phyloP scores from a whole-genome alignment of 176 grass and related monocot species.

The Aegilops tauschii region DNA sequence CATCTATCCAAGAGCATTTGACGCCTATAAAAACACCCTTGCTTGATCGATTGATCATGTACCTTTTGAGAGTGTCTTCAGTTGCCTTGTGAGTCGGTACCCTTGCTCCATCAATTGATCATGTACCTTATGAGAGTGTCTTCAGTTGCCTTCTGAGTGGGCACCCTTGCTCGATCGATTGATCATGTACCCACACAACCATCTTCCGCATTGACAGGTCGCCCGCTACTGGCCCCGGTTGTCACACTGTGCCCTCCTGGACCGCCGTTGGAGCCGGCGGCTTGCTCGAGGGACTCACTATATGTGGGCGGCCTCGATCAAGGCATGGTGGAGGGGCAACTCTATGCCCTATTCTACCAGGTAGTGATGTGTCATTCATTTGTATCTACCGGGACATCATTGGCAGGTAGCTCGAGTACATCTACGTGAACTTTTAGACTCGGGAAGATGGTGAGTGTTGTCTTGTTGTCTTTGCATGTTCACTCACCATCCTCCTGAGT shows the following conservation, averaged over 20 bases:
- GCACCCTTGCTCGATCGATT: no score
- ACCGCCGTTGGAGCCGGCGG: no score
- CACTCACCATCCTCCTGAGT: slow-evolving; percentile 25
- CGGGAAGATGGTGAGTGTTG: slow-evolving; percentile 20
- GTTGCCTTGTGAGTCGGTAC: no score
- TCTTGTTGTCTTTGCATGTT: background rate
- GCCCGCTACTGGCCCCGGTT: background rate
- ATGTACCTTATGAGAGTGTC: no score
- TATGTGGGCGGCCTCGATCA: background rate
- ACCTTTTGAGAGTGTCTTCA: no score
- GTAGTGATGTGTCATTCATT: background rate
- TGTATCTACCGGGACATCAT: background rate
- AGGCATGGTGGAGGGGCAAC: background rate
- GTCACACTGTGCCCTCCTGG: background rate
- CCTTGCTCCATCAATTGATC: no score
- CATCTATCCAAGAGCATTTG: no score
- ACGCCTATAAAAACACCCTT: no score
- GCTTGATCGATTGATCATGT: no score
- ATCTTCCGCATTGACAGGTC: background rate
- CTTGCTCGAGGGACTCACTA: background rate
- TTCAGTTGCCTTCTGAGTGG: no score
- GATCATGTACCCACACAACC: background rate
- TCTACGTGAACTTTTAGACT: slow-evolving; percentile 39
- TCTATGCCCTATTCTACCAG: background rate
- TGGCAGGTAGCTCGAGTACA: background rate